Conservation (phyloP, 2,329 filamentous ascomycete genomes). For the Aspergillus sergii region DNA sequence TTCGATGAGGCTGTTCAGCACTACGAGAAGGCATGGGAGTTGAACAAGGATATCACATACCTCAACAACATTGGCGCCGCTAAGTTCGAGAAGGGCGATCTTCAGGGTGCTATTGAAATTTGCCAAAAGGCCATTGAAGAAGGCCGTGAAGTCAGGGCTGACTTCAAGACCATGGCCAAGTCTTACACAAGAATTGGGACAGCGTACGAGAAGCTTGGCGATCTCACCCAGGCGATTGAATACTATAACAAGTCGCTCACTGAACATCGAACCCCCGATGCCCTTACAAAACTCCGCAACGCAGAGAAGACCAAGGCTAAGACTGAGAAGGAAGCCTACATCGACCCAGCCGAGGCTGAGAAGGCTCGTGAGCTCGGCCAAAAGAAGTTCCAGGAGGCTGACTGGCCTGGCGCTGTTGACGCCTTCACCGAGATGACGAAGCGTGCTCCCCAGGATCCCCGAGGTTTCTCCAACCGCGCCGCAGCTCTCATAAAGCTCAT, state of each 20-base stretch:
- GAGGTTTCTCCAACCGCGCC: slow-evolving; percentile 95
- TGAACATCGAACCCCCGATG: slow-evolving; percentile 93
- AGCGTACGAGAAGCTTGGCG: slow-evolving; percentile 88
- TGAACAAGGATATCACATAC: slow-evolving; percentile 95
- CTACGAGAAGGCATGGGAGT: slow-evolving; percentile 93
- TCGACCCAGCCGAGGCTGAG: slow-evolving; percentile 90
- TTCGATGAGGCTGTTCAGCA: slow-evolving; percentile 94
- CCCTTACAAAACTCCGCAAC: slow-evolving; percentile 86
- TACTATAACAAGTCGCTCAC: slow-evolving; percentile 93
- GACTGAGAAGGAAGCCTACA: slow-evolving; percentile 74
- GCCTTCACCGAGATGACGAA: slow-evolving; percentile 97
- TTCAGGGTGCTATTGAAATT: slow-evolving; percentile 78
- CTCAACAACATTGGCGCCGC: slow-evolving; percentile 94
- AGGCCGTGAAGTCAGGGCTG: slow-evolving; percentile 83
- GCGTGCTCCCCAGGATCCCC: slow-evolving; percentile 86
- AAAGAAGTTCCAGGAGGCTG: slow-evolving; percentile 92
- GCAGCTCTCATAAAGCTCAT: slow-evolving; percentile 97
- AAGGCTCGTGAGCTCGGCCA: slow-evolving; percentile 94
- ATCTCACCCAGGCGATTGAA: slow-evolving; percentile 76
- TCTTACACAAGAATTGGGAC: slow-evolving; percentile 93
- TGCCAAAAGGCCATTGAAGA: slow-evolving; percentile 89
- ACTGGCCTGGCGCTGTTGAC: slow-evolving; percentile 93
- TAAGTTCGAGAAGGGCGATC: slow-evolving; percentile 95
- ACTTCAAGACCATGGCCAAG: slow-evolving; percentile 98
- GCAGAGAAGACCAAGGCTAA: slow-evolving; percentile 86